phyloP scores from a whole-genome alignment of 2,329 filamentous ascomycete species.

The Immersiporthe knoxdaviesiana region DNA sequence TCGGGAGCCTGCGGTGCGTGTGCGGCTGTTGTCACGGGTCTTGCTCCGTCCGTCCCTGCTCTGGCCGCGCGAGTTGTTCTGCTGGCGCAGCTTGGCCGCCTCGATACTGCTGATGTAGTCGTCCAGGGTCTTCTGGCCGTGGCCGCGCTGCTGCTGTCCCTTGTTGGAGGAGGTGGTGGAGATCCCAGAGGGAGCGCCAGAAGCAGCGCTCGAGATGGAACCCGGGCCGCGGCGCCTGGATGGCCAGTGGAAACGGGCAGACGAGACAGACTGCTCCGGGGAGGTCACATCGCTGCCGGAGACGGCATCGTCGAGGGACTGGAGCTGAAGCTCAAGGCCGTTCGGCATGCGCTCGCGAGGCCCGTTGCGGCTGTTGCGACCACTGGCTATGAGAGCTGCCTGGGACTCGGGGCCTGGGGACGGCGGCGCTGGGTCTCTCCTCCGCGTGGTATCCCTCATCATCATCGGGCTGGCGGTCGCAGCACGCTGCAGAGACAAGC shows the following conservation, averaged over 20 bases:
- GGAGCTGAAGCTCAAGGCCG: constrained; percentile 67
- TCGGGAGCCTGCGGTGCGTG: constrained; percentile 53
- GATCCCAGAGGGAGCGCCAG: constrained; percentile 44
- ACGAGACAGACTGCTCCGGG: constrained; percentile 59
- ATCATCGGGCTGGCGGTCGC: constrained; percentile 71
- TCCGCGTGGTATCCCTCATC: constrained; percentile 54
- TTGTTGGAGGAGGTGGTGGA: constrained; percentile 49
- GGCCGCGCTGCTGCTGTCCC: constrained; percentile 51
- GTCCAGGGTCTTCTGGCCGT: constrained; percentile 71
- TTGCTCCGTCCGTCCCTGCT: constrained; percentile 52
- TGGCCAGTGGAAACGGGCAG: constrained; percentile 60
- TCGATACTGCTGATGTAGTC: constrained; percentile 88
- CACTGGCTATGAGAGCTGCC: constrained; percentile 62
- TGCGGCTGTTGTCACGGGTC: constrained; percentile 52
- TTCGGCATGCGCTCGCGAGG: constrained; percentile 80
- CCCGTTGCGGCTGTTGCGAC: constrained; percentile 64
- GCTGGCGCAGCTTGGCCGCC: constrained; percentile 64
- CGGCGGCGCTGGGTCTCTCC: constrained; percentile 60
- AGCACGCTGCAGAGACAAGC: constrained; percentile 61
- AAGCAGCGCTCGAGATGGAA: constrained; percentile 61
- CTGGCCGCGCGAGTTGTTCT: constrained; percentile 46
- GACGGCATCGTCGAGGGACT: constrained; percentile 56
- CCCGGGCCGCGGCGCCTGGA: constrained; percentile 56
- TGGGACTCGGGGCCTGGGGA: constrained; percentile 70
- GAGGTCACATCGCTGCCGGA: constrained; percentile 56